A percentile compares a stretch with the other conserved stretches of the same genome.
phyloP scores from a whole-genome alignment of 2,329 filamentous ascomycete genomes.

The Alternaria alternata region DNA sequence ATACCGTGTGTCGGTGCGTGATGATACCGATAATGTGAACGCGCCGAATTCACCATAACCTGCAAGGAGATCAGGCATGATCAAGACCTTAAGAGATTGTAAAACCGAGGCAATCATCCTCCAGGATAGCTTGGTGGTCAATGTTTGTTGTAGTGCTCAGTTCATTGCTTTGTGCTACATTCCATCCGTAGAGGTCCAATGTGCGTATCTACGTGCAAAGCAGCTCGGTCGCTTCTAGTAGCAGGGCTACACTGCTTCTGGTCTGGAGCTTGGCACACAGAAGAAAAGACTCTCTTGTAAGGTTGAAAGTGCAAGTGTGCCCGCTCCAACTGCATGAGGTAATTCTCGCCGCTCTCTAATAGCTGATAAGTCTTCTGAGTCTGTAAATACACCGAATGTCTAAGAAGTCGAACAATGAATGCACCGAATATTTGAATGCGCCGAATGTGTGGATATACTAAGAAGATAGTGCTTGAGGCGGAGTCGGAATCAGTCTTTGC shows the following conservation, averaged over 20 bases:
- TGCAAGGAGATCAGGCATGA: not conserved
- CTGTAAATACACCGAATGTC: not conserved
- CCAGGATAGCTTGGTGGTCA: not conserved
- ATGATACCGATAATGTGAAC: not conserved
- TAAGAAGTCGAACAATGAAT: not conserved
- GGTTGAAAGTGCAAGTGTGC: not conserved
- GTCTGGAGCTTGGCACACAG: not conserved
- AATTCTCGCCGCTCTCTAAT: not conserved
- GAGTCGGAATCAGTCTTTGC: not conserved
- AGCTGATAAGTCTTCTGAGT: not conserved
- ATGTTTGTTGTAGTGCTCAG: not conserved
- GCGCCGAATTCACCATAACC: not conserved
- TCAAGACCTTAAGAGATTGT: not conserved
- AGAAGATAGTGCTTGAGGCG: not conserved
- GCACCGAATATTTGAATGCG: not conserved
- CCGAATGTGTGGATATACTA: not conserved
- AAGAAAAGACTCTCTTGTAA: not conserved
- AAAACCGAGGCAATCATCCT: not conserved
- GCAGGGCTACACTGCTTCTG: not conserved
- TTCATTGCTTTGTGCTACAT: not conserved
- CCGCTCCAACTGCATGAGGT: not conserved
- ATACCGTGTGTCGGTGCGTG: not conserved
- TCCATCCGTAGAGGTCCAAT: not conserved
- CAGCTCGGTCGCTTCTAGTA: not conserved
- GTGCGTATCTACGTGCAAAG: not conserved